A percentile compares a stretch with the other conserved stretches of the same genome.
phyloP scores from a whole-genome alignment of 1,139 yeast genomes.

The Candida sp. region DNA sequence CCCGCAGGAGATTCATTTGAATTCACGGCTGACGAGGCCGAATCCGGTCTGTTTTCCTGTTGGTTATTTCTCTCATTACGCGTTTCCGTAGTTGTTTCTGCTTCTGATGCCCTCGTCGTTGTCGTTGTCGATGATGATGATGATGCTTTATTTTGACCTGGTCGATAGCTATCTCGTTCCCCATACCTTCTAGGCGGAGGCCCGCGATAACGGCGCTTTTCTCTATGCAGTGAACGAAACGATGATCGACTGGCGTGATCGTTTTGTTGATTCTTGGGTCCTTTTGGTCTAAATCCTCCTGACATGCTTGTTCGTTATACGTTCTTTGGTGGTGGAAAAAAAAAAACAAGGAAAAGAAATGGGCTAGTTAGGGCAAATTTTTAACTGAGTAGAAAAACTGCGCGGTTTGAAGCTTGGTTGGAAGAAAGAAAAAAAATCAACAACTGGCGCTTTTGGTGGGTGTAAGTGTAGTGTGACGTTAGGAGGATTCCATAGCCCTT shows the following conservation, averaged over 20 bases:
- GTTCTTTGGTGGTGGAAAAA: too few relatives aligned
- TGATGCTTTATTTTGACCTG: conserved; percentile 8
- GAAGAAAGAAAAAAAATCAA: neutral
- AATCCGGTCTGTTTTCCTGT: conserved; percentile 11
- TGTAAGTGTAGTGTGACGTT: neutral
- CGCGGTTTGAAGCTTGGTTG: neutral
- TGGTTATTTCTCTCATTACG: conserved; percentile 16
- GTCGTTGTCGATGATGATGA: conserved; percentile 1
- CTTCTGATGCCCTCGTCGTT: neutral
- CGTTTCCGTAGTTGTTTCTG: neutral
- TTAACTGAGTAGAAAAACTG: neutral
- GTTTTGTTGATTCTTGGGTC: conserved; percentile 10
- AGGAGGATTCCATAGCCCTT: neutral
- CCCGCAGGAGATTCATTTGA: neutral
- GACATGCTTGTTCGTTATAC: conserved; percentile 29
- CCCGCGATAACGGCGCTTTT: conserved; percentile 2
- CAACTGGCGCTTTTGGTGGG: neutral
- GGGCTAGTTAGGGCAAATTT: neutral
- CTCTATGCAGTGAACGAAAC: conserved; percentile 1
- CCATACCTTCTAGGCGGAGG: conserved; percentile 24
- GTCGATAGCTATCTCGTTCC: conserved; percentile 16
- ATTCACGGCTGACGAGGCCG: conserved; percentile 4
- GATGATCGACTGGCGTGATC: conserved; percentile 9
- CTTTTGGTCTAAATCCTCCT: conserved; percentile 40
- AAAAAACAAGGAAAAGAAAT: neutral